Percentiles rank a stretch among this genome's conserved stretches.
Evolutionary conservation across 352 stramenopile genomes (phyloP).

Genomic region (Nothophytophthora sp.): DNA sequence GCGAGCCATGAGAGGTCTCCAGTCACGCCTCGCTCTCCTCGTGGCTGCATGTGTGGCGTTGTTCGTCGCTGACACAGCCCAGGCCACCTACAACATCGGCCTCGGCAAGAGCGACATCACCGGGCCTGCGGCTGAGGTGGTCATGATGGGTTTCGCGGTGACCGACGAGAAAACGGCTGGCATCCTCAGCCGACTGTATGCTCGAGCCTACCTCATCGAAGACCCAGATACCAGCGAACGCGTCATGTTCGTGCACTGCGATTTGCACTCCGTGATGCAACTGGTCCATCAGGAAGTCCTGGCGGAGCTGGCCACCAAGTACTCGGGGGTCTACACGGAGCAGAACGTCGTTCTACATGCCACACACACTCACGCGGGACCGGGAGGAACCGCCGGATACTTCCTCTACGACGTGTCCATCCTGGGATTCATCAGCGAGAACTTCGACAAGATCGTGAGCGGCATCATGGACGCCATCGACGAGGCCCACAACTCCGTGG

Average conservation of each 20-base stretch:
- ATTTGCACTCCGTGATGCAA: slow-evolving; percentile 48
- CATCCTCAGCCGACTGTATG: slow-evolving; percentile 65
- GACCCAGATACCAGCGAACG: slow-evolving; percentile 33
- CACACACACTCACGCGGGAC: slow-evolving; percentile 84
- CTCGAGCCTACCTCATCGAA: slow-evolving; percentile 64
- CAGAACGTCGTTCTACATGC: slow-evolving; percentile 78
- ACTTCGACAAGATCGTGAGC: slow-evolving; percentile 64
- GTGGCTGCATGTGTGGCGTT: too few species aligned
- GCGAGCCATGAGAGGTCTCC: too few species aligned
- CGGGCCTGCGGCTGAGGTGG: slow-evolving; percentile 49
- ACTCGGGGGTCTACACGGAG: slow-evolving; percentile 41
- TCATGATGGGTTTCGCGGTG: slow-evolving; percentile 72
- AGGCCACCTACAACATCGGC: slow-evolving; percentile 42
- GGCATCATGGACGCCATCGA: slow-evolving; percentile 69
- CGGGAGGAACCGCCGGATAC: slow-evolving; percentile 75
- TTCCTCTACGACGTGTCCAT: slow-evolving; percentile 66
- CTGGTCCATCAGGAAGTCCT: slow-evolving; percentile 59
- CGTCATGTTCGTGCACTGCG: slow-evolving; percentile 53
- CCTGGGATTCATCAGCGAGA: slow-evolving; percentile 49
- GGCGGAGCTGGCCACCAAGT: slow-evolving; percentile 36
- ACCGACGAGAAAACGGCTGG: slow-evolving; percentile 41
- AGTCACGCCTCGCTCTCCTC: too few species aligned
- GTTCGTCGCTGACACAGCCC: not conserved
- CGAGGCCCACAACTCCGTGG: slow-evolving; percentile 53
- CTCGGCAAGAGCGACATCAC: slow-evolving; percentile 68